Base-by-base conservation (phyloP, 2,329 filamentous ascomycete species). In the Exserohilum turcica region DNA sequence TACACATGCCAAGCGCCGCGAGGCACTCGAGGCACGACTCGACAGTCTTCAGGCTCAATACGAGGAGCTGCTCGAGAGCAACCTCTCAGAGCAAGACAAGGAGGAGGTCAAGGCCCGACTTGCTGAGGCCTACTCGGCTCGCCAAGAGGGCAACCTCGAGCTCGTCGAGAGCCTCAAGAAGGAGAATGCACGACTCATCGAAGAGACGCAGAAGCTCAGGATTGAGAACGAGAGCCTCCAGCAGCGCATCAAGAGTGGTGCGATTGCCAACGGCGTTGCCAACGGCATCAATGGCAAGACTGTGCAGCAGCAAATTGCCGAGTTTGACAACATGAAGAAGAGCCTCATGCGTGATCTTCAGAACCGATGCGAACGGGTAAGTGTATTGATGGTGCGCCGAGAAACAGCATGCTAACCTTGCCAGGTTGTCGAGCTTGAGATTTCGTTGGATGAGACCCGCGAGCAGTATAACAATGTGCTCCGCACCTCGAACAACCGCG, bases 261-360 rank as follows among this genome's bases (percentile, higher is more conserved):
- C 77, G 29, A 81, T 74, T 52, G 82, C 87, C 21, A 91, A 86
- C 59, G 86, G 85, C 37, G 76, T 79, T 16, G 74, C 77, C 2
- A 77, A 80, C 45, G 77, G 88, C 71, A 74, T 74, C 57, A 91
- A 90, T 67, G 89, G 89, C 82, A 96, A 96, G 83, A 95, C 91
- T 10, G 86, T 97, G 38, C 92, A 96, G 74, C 93, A 99, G 79
- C 94, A 97, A 78, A 96, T 99, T 76, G 91, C 93, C 53, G 94
- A 99, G 74, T 99, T 99, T 67, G 94, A 99, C 76, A 90, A 91
- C 54, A 99, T 99, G 92, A 99, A 99, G 86, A 99, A 99, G 85
- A 96, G 90, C 63, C 82, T 99, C 64, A 99, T 99, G 94, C 90
- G 94, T 52, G 94, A 99, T 77, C 81, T 99, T 62, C 94, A 99